A percentile compares a stretch with the other conserved stretches of the same genome.
phyloP scores from a whole-genome alignment of 306 rosid species.

The Vigna angularis region DNA sequence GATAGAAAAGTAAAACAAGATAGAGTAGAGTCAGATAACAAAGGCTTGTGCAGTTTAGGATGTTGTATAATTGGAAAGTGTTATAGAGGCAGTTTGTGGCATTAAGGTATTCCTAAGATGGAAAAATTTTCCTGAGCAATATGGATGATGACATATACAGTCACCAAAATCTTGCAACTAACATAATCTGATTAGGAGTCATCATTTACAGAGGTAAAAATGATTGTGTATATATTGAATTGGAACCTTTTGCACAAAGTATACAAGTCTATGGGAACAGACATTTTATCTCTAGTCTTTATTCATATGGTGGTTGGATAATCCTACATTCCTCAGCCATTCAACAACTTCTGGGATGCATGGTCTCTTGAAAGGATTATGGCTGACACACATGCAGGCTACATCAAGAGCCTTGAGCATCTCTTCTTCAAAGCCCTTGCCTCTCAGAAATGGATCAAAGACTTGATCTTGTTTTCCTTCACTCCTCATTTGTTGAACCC shows the following conservation, averaged over 20 bases:
- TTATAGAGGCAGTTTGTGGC: neutral
- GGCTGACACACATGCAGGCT: conserved; percentile 83
- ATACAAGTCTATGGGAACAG: conserved; percentile 20
- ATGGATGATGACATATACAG: neutral
- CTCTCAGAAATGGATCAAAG: conserved; percentile 68
- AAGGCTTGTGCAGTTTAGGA: neutral
- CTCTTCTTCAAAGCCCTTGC: conserved; percentile 71
- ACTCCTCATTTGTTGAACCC: conserved; percentile 79
- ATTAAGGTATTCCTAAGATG: neutral
- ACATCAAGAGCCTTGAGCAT: conserved; percentile 80
- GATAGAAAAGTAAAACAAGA: neutral
- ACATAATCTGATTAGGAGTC: neutral
- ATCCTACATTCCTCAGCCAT: conserved; percentile 73
- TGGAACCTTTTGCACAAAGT: conserved; percentile 27
- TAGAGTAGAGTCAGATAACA: conserved; percentile 6
- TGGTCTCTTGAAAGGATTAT: conserved; percentile 81
- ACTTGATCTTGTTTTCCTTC: conserved; percentile 75
- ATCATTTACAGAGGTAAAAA: conserved; percentile 21
- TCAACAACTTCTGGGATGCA: conserved; percentile 78
- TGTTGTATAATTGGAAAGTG: neutral
- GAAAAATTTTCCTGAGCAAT: neutral
- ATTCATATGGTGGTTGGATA: conserved; percentile 52
- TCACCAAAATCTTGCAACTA: neutral
- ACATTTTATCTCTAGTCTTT: conserved; percentile 49
- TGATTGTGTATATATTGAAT: conserved; percentile 30